These are phyloP conservation scores for Ogataea methylovora DNA, from an alignment of 805 yeast genomes.

Conservation along the genomic window DNA sequence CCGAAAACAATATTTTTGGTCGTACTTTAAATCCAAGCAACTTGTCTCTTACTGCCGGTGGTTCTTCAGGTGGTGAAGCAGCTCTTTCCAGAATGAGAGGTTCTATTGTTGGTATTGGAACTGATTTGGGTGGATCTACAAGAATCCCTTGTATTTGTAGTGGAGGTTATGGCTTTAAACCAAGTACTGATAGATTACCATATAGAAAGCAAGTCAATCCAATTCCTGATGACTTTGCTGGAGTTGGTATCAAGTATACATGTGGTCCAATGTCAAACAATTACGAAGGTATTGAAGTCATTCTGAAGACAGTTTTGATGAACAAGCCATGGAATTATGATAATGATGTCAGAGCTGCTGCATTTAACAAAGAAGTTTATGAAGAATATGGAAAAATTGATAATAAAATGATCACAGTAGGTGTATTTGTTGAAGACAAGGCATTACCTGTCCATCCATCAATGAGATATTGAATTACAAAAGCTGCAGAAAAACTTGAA, in stretches of 20 bases:
- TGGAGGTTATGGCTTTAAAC: slow-evolving; percentile 47
- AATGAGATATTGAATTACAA: slow-evolving; percentile 29
- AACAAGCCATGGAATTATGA: background rate
- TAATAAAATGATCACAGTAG: too few species aligned
- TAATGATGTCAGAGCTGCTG: background rate
- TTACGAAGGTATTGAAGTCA: too few species aligned
- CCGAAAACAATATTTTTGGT: slow-evolving; percentile 43
- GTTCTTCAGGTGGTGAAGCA: slow-evolving; percentile 62
- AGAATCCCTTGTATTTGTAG: slow-evolving; percentile 52
- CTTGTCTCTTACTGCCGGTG: slow-evolving; percentile 46
- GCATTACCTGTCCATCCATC: too few species aligned
- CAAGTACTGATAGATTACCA: slow-evolving; percentile 27
- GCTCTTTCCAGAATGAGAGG: slow-evolving; percentile 48
- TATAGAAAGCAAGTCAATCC: slow-evolving; percentile 12
- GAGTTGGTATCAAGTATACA: slow-evolving; percentile 19
- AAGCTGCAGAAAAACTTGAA: slow-evolving; percentile 18
- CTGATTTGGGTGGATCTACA: slow-evolving; percentile 59
- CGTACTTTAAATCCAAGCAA: slow-evolving; percentile 43
- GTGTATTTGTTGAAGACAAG: too few species aligned
- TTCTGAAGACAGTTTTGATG: too few species aligned
- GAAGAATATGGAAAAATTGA: too few species aligned
- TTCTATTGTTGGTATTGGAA: slow-evolving; percentile 49
- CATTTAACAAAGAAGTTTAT: too few species aligned
- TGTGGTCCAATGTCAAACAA: slow-evolving; percentile 38
- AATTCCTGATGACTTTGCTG: slow-evolving; percentile 18